Conservation (phyloP, 306 rosid species). For the Sicyos edulis region DNA sequence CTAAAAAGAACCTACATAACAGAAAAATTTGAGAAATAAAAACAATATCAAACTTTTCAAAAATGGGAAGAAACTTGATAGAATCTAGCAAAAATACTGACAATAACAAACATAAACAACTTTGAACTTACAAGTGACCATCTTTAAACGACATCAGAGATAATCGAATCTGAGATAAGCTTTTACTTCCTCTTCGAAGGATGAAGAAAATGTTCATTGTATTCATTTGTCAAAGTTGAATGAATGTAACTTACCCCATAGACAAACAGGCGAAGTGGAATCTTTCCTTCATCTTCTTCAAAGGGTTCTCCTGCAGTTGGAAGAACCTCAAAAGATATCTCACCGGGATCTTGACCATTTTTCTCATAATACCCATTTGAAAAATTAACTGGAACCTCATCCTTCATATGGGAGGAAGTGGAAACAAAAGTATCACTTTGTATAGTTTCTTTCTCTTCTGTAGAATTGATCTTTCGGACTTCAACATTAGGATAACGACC, state of each 20-base stretch:
- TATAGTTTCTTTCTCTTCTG: conserved; percentile 35
- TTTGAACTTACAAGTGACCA: conserved; percentile 2
- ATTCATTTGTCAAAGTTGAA: conserved; percentile 17
- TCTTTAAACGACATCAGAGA: neutral
- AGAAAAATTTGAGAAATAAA: neutral
- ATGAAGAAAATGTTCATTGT: conserved; percentile 13
- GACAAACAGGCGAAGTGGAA: conserved; percentile 58
- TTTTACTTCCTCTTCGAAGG: neutral
- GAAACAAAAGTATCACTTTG: conserved; percentile 29
- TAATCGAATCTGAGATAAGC: neutral
- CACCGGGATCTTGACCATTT: conserved; percentile 25
- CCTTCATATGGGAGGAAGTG: conserved; percentile 34
- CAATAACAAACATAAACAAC: conserved; percentile 3
- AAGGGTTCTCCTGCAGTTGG: conserved; percentile 39
- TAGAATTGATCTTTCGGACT: conserved; percentile 64
- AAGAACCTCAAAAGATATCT: conserved; percentile 35
- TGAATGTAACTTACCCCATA: conserved; percentile 66
- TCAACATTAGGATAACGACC: conserved; percentile 73
- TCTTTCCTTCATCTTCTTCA: conserved; percentile 29
- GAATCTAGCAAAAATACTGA: conserved; percentile 3
- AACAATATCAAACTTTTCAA: neutral
- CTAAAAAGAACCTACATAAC: neutral
- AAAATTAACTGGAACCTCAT: conserved; percentile 37
- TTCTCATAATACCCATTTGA: conserved; percentile 32
- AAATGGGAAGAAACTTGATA: neutral